Conservation (phyloP, 495 filamentous ascomycete species). For the Penicillium bovifimosum region DNA sequence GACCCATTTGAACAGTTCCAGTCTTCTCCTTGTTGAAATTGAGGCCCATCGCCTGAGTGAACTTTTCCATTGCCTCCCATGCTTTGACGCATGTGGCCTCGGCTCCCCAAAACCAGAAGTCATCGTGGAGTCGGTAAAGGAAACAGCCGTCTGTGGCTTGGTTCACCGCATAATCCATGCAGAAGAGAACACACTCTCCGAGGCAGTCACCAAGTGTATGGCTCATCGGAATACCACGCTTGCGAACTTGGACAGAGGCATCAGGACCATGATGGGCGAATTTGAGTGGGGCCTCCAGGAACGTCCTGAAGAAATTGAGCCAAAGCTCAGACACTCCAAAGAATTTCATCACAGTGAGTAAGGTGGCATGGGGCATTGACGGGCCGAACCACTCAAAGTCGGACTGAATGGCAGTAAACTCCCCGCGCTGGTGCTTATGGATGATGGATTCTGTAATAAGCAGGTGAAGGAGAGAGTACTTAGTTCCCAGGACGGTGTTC, state of each 20-base stretch:
- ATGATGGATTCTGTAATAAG: slow-evolving; percentile 60
- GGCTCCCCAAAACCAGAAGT: slow-evolving; percentile 65
- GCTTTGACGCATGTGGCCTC: slow-evolving; percentile 49
- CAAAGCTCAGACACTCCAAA: slow-evolving; percentile 56
- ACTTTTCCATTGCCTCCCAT: slow-evolving; percentile 53
- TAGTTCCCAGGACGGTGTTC: slow-evolving; percentile 47
- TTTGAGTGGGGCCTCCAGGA: slow-evolving; percentile 54
- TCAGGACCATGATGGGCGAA: slow-evolving; percentile 50
- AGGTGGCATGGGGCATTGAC: slow-evolving; percentile 54
- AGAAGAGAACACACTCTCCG: slow-evolving; percentile 58
- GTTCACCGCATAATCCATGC: slow-evolving; percentile 62
- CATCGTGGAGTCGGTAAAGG: slow-evolving; percentile 60
- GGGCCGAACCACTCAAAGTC: slow-evolving; percentile 60
- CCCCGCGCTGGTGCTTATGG: slow-evolving; percentile 49
- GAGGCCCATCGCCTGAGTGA: slow-evolving; percentile 51
- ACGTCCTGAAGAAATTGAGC: slow-evolving; percentile 56
- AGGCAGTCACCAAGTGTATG: slow-evolving; percentile 55
- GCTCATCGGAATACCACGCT: slow-evolving; percentile 53
- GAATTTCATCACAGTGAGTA: slow-evolving; percentile 50
- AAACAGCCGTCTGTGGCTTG: slow-evolving; percentile 46
- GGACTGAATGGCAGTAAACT: slow-evolving; percentile 56
- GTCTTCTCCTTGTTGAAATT: slow-evolving; percentile 55
- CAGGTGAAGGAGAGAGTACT: slow-evolving; percentile 56
- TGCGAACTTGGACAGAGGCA: slow-evolving; percentile 39
- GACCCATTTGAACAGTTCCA: slow-evolving; percentile 45